phyloP scores from a whole-genome alignment of 75 land plant genomes.

The Pseudotsuga menziesii region DNA sequence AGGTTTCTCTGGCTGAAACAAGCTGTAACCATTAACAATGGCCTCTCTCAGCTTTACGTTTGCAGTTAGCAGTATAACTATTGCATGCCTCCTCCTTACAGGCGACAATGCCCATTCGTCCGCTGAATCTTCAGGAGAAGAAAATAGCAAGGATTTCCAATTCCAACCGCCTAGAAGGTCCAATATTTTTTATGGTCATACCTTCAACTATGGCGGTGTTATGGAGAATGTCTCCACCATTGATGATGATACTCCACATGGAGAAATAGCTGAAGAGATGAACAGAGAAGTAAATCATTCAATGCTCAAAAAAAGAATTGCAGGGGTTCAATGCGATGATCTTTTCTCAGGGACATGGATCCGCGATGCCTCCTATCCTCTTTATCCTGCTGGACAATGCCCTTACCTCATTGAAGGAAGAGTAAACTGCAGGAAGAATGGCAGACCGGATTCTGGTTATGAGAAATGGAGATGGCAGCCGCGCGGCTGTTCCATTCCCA shows the following conservation, averaged over 20 bases:
- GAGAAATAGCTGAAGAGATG: neutral
- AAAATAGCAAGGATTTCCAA: too few relatives aligned
- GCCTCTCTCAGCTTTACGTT: too few relatives aligned
- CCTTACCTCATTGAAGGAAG: conserved; percentile 50
- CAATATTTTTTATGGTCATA: too few relatives aligned
- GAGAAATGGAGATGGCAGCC: conserved; percentile 90
- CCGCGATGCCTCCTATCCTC: conserved; percentile 39
- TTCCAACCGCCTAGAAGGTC: too few relatives aligned
- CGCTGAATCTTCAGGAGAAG: too few relatives aligned
- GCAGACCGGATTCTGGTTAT: conserved; percentile 68
- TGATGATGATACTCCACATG: too few relatives aligned
- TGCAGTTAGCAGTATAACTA: too few relatives aligned
- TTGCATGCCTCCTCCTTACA: neutral
- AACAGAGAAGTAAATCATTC: conserved; percentile 8
- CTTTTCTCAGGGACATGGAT: conserved; percentile 53
- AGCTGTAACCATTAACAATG: too few relatives aligned
- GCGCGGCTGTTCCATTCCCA: conserved; percentile 40
- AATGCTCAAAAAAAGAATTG: neutral
- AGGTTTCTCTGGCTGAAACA: too few relatives aligned
- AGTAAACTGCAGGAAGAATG: conserved; percentile 50
- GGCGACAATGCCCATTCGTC: too few relatives aligned
- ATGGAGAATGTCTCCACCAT: too few relatives aligned
- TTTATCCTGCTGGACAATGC: conserved; percentile 44
- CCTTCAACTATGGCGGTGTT: too few relatives aligned
- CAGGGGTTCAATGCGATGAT: conserved; percentile 43